phyloP scores from a whole-genome alignment of 1,284 basidiomycete species.

The Marasmius tenuissimus region DNA sequence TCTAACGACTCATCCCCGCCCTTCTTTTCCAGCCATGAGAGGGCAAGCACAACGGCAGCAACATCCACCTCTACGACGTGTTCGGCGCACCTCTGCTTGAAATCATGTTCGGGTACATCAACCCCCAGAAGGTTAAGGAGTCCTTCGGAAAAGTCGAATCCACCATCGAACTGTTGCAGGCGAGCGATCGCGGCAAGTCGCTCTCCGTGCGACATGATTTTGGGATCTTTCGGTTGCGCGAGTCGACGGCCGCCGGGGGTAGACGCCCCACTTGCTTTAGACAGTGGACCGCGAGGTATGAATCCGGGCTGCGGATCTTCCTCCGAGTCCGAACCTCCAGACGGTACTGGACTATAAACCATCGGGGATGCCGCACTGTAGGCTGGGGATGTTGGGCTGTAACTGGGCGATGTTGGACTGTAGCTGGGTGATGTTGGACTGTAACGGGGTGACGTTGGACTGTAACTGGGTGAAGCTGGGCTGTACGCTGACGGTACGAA shows the following conservation, averaged over 20 bases:
- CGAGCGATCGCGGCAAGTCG: conserved; percentile 4
- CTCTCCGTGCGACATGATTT: not conserved
- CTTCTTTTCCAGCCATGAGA: not conserved
- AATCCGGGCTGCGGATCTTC: no score
- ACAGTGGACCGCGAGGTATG: no score
- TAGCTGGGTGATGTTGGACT: no score
- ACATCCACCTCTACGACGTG: not conserved
- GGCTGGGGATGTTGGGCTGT: no score
- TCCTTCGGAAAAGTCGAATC: not conserved
- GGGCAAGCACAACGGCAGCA: conserved; percentile 1
- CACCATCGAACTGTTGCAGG: conserved; percentile 4
- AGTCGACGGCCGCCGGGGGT: not conserved
- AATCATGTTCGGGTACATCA: not conserved
- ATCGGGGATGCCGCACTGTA: no score
- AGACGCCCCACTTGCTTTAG: no score
- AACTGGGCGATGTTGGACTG: no score
- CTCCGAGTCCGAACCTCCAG: no score
- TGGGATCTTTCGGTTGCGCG: not conserved
- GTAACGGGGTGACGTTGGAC: no score
- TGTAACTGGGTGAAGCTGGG: no score
- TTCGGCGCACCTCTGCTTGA: not conserved
- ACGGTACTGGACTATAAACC: no score
- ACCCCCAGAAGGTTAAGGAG: conserved; percentile 1
- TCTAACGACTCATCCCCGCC: conserved; percentile 1
- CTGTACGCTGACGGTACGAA: no score